Evolutionary conservation across 2,329 filamentous ascomycete genomes (phyloP), one percentile per base, ranked within the genome.

Genomic region (Fusarium sp.): DNA sequence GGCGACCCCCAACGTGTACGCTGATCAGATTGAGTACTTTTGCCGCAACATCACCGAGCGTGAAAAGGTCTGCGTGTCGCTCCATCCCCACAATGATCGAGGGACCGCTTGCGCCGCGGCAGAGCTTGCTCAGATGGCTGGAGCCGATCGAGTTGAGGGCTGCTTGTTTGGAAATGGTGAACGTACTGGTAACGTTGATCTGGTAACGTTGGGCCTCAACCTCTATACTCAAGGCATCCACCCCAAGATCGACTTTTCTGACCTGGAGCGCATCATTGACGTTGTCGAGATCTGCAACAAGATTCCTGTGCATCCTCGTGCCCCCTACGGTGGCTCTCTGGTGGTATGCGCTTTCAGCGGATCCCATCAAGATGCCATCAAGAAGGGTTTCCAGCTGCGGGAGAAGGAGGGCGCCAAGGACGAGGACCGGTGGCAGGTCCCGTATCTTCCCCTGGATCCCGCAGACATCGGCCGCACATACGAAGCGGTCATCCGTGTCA

Each of bases 401-500:
- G 87, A 94, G 78, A 81, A 86, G 46, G 81, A 86, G 1, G 87
- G 86, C 57, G 85, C 87, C 47, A 84, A 82, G 6, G 84, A 87
- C 77, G 89, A 95, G 60, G 89, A 91, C 76, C 84, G 83, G 41
- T 98, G 95, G 95, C 85, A 93, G 73, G 87, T 98, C 40, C 95
- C 95, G 0, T 98, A 98, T 78, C 91, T 98, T 51, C 95, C 95
- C 12, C 88, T 98, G 75, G 95, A 98, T 77, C 95, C 95, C 6
- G 88, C 92, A 77, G 95, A 98, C 77, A 97, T 98, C 70, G 95
- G 95, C 53, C 91, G 95, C 62, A 98, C 91, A n/a, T 98, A 98
- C 88, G 95, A 98, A 82, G 95, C 95, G 63, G 92, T 98, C 78
- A 98, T 98, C 78, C 93, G 95, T 65, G 95, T 98, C 88, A 99